A percentile compares a stretch with the other conserved stretches of the same genome.
Conservation (phyloP, 2,329 filamentous ascomycete species). For the Colletotrichum sojae region DNA sequence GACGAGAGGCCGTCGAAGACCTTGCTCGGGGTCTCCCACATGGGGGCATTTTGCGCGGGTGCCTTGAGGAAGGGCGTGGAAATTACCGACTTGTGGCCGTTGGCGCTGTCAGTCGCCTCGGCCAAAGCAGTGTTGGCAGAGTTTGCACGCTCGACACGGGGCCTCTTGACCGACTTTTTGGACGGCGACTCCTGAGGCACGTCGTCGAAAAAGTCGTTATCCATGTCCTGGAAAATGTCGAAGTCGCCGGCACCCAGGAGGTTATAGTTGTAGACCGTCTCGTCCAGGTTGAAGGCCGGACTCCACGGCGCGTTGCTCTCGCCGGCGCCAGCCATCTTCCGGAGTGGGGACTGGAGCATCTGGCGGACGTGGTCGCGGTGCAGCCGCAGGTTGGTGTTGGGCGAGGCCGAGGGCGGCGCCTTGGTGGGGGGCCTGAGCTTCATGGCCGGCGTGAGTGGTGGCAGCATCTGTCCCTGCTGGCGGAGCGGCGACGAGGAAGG, state of each 20-base stretch:
- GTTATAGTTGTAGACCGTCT: constrained; percentile 65
- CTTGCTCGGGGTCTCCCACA: constrained; percentile 71
- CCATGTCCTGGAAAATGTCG: constrained; percentile 72
- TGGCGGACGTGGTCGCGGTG: constrained; percentile 87
- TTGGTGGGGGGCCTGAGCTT: constrained; percentile 79
- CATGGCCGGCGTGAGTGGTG: constrained; percentile 86
- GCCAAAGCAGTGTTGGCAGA: constrained; percentile 71
- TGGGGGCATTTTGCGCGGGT: constrained; percentile 55
- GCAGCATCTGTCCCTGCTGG: constrained; percentile 73
- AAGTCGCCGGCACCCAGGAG: constrained; percentile 65
- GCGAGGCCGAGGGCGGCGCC: constrained; percentile 83
- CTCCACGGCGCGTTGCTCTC: constrained; percentile 72
- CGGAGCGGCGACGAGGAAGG: constrained; percentile 79
- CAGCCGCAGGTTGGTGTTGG: constrained; percentile 90
- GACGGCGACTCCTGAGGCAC: constrained; percentile 73
- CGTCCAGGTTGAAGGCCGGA: constrained; percentile 76
- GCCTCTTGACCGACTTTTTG: constrained; percentile 73
- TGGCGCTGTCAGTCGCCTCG: constrained; percentile 69
- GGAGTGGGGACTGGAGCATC: constrained; percentile 83
- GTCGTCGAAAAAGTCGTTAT: constrained; percentile 50
- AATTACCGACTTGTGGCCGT: constrained; percentile 64
- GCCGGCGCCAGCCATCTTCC: constrained; percentile 59
- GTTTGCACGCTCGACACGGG: constrained; percentile 74
- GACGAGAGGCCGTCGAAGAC: constrained; percentile 68
- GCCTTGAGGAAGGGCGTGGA: constrained; percentile 67